Evolutionary conservation across 2,329 filamentous ascomycete genomes (phyloP).

Genomic region (Talaromyces amestolkiae): DNA sequence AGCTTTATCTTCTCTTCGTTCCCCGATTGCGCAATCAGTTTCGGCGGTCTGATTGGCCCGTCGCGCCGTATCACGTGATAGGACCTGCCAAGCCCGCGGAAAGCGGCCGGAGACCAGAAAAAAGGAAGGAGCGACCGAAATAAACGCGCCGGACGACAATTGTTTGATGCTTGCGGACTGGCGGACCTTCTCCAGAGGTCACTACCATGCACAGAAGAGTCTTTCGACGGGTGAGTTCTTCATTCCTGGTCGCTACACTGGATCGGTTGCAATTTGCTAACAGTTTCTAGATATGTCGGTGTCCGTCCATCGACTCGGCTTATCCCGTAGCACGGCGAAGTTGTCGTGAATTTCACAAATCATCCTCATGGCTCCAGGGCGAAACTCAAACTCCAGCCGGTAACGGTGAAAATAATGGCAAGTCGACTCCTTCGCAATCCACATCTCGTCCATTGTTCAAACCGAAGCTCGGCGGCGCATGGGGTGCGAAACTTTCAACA

Average conservation of each 20-base stretch:
- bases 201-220: constrained; percentile 37
- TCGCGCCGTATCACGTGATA: constrained; percentile 33
- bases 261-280: background rate
- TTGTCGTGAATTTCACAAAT: constrained; percentile 37
- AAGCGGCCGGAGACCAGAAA: constrained; percentile 10
- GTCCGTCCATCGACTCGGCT: constrained; percentile 40
- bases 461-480: constrained; percentile 31
- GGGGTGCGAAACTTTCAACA: constrained; percentile 22
- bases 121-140: background rate
- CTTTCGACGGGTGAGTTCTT: constrained; percentile 30
- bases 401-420: constrained; percentile 23
- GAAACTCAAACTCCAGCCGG: constrained; percentile 28
- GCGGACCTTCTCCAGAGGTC: background rate
- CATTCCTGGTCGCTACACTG: background rate
- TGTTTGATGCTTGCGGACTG: background rate
- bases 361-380: constrained; percentile 27
- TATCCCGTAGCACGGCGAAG: constrained; percentile 31
- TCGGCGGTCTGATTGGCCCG: constrained; percentile 31
- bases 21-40: constrained; percentile 19
- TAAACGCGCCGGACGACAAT: background rate
- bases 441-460: constrained; percentile 6
- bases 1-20: constrained; percentile 17
- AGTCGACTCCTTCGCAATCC: constrained; percentile 1
- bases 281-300: constrained; percentile 32
- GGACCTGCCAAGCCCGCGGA: constrained; percentile 21